Base-by-base conservation (phyloP, 768 basidiomycete genomes). In the Kwoniella botswanensis region DNA sequence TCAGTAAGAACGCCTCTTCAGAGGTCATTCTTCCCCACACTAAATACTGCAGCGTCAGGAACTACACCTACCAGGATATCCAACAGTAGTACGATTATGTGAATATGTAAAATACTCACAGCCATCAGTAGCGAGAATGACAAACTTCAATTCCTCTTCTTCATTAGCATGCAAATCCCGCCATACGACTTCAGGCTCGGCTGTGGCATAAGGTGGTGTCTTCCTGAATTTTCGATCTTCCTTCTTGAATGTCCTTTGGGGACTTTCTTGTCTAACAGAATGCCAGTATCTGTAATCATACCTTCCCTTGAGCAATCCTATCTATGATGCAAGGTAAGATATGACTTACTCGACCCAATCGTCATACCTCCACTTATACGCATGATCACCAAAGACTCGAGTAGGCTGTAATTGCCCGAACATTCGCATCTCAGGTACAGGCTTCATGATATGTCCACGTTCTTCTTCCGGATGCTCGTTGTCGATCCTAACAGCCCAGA, bases 121-220 rank as follows among this genome's bases (percentile, higher is more conserved):
- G 10, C 77, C 77, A 62, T 79, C 77, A 13, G 69, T 73, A 10
- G 75, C 75, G 50, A 79, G 53, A 29, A 79, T 56, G 18, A 79
- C 53, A 62, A 76, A 79, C 61, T 74, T 74, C 10, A 79, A 63
- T n/a, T 54, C 35, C 42, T 79, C 75, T 17, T 73, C 73, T 21
- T 54, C 60, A n/a, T 67, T 26, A 2, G 17, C 12, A 12, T 58
- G 64, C 44, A 79, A 43, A 15, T 67, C 69, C 43, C 67, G 58
- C 54, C 66, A 68, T 3, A 61, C 65, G 9, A 79, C 72, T 18
- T 79, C 77, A 6, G 77, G 75, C 56, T 69, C 50, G 4, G 69
- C 68, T 5, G 70, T 68, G 21, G 73, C 70, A 57, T 79, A 79
- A 43, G 77, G 77, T 22, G 75, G 73, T 12, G 71, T 69, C 41